Conservation (phyloP, 1,284 basidiomycete species). For the Lignosus rhinocerotis region DNA sequence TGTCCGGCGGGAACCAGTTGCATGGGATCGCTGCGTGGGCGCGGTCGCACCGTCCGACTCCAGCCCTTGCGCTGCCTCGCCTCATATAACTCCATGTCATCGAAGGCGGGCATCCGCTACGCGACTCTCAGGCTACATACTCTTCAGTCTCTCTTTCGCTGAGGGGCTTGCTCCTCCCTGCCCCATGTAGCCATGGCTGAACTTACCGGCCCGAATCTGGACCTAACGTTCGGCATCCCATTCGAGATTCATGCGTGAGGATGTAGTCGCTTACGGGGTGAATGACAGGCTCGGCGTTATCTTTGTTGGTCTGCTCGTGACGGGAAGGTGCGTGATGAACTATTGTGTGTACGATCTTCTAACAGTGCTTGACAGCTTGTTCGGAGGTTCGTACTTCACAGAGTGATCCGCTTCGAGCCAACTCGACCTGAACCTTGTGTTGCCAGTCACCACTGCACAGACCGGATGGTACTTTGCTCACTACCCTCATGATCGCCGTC, state of each 20-base stretch:
- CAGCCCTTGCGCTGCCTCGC: background rate
- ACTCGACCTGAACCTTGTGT: no score
- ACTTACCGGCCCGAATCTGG: background rate
- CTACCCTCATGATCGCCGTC: slow-evolving; percentile 3
- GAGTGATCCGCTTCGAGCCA: background rate
- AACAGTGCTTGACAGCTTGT: background rate
- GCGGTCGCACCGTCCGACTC: background rate
- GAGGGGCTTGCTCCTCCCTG: background rate
- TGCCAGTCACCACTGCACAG: slow-evolving; percentile 8
- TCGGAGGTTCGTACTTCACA: background rate
- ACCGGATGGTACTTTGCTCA: slow-evolving; percentile 4
- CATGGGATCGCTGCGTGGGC: background rate
- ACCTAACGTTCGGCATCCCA: slow-evolving; percentile 5
- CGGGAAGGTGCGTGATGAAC: slow-evolving; percentile 1
- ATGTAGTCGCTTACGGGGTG: background rate
- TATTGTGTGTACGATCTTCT: background rate
- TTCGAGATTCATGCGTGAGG: no score
- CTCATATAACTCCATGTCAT: slow-evolving; percentile 3
- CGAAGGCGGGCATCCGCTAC: background rate
- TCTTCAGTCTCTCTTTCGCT: background rate
- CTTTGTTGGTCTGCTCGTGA: slow-evolving; percentile 5
- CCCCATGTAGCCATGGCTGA: slow-evolving; percentile 10
- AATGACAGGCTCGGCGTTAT: slow-evolving; percentile 2
- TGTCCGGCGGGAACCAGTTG: background rate
- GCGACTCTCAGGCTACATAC: background rate